Evolutionary conservation across 2,329 filamentous ascomycete genomes (phyloP), one percentile per base, ranked within the genome.

Genomic region (Microthyrium microscopicum): DNA sequence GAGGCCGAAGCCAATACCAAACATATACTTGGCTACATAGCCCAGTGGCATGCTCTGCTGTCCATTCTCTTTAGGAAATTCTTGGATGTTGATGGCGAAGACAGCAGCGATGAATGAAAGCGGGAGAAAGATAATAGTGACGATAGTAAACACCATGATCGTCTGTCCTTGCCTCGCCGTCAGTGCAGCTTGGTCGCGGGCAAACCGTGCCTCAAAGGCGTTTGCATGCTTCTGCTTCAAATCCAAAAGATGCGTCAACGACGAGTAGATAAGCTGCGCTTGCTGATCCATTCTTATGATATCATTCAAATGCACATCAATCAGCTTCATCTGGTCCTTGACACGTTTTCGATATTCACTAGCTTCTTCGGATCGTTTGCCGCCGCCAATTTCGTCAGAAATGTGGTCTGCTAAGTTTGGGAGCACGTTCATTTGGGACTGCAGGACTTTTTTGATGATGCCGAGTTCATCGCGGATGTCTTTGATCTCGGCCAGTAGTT

Each of bases 151-250:
- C 5, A 70, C 62, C 60, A 70, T 65, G 39, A 70, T 62, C 0
- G 64, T 69, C 36, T 65, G 65, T 2, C 55, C 63, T 51, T 75
- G 60, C 5, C 64, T 58, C 1, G 70, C 67, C 0, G 72, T 73
- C 1, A 67, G 66, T 3, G 67, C 62, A 0, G 73, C 72, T 47
- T 75, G 70, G 31, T 75, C 68, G 13, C 66, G 57, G 0, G 66
- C 63, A 33, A 68, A 75, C 3, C 71, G 64, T 2, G 72, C 73
- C 46, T 77, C 73, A 29, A 75, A 66, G 0, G 70, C 70, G 50
- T 77, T 77, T 41, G 70, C 71, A 37, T 77, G 71, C 48, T 77
- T 77, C 43, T 78, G 73, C 44, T 78, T 78, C 1, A 77, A 59
- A 41, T 77, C 73, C 0, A 78, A 62, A 4, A 77, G 53, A 41